Base-by-base conservation (phyloP, 2,329 filamentous ascomycete genomes). In the Neofusicoccum sp. region DNA sequence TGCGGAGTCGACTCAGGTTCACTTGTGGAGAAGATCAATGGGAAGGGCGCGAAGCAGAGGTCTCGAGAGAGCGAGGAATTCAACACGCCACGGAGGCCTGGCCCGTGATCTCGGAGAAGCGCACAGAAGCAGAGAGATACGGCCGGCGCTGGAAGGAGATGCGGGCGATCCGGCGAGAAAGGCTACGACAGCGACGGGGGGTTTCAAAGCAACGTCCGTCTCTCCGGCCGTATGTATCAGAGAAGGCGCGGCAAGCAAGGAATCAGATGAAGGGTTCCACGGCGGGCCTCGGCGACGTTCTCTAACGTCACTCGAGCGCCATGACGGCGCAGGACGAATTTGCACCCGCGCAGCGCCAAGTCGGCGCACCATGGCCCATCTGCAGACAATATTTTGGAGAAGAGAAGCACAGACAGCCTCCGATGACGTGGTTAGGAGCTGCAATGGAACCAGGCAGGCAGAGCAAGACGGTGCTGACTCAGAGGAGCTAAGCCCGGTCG, bases 91-190 rank as follows among this genome's bases (percentile, higher is more conserved):
- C 51, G 36, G n/a, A 33, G 38, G 33, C 51, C 36, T 56, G 51
- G 51, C 43, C 51, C 43, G 51, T 56, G 51, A 56, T 16, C 51
- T 43, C 51, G 51, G 51, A 16, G 51, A 56, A 56, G 51, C 51
- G 26, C 26, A 43, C 51, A 8, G 36, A 56, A 56, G 26, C 51
- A 38, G 51, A 33, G 36, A 24, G 40, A 43, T 33, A 4, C 26
- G 43, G 51, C 51, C 51, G 38, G 36, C 6, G 38, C 38, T 51
- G 33, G 30, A 9, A 38, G 2, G 14, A 40, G 24, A 28, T 33
- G 28, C 48, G 48, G 4, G 31, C 9, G 38, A 16, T 56, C 51
- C 33, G 36, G 38, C 31, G 51, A 56, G 51, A 11, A n/a, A 1
- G 26, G 7, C 8, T n/a, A 4, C 33, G 9, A 40, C 49, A 47